Evolutionary conservation across 495 filamentous ascomycete species (phyloP), one percentile per base, ranked within the genome.

Genomic region (Glarea lozoyensis): DNA sequence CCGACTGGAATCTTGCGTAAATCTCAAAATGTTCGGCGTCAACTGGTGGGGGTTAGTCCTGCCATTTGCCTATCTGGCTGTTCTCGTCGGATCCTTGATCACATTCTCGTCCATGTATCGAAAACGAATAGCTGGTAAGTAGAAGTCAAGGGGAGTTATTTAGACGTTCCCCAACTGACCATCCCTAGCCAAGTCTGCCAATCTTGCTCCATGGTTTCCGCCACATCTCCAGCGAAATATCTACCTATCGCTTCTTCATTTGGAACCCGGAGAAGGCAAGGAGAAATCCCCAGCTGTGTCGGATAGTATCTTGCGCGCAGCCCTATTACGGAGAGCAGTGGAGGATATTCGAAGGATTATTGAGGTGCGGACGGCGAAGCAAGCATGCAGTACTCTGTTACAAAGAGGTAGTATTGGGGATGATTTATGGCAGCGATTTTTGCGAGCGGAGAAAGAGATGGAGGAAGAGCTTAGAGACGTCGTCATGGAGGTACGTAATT

Each of bases 381-480:
- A 82, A 40, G 84, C 92, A 6, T 72, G 94, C 56, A 78, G 82
- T 48, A 78, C 78, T 39, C 67, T 98, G 31, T 62, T 97, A 37
- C 86, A 94, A 64, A 70, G 85, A 33, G 93, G 93, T 1, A 90
- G 84, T 60, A 88, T 98, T 1, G 90, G 93, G 6, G 93, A 98
- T 64, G 92, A 98, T 61, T 61, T 97, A 31, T 96, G 88, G 84
- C 92, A 96, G 67, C 72, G 92, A 29, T 94, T 96, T 60, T 57
- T 76, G 54, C 69, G 84, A 30, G 92, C 90, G 19, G 92, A 98
- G 73, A 90, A 90, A 70, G 92, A 97, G 69, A 93, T 94, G 68
- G 88, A 98, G 63, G 90, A 88, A 46, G 92, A 98, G 63, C 68
- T 98, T 24, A 71, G 83, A 48, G 92, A 98, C 66, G 88, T 96